Base-by-base conservation (phyloP, 2,329 filamentous ascomycete genomes). In the Escovopsis sp. region DNA sequence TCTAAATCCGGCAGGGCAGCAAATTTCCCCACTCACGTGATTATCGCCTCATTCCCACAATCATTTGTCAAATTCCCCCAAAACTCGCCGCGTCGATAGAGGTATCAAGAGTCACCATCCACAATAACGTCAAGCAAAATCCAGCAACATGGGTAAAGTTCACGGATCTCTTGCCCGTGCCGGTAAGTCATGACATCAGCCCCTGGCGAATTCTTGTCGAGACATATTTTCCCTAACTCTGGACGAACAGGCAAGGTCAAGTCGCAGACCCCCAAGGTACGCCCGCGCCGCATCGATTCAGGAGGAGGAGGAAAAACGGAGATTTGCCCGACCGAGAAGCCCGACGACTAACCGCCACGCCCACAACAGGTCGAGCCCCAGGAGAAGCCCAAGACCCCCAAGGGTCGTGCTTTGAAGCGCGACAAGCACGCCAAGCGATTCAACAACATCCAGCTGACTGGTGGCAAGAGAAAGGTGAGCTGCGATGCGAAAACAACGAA, bases 401-500 rank as follows among this genome's bases (percentile, higher is more conserved):
- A 95, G 81, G 89, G 89, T 64, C 87, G 89, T 64, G 89, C 89
- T 57, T 86, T 91, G 74, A 96, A 96, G 87, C 80, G 89, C 63
- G 80, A 93, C 66, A 80, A 78, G 67, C 95, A 95, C 79, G 94
- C 86, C 58, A 84, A 89, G 67, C 87, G 89, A 62, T 96, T 96
- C 75, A 88, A 96, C 57, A 95, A 96, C 72, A 87, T 96, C 64
- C 91, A 85, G 62, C 77, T 94, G 71, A 93, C 88, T 54, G 88
- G 87, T 68, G 89, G 89, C 73, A 96, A 96, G 88, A 78, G 89
- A 70, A 95, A 95, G 86, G 86, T 91, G 68, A 62, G 71, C 52
- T 47, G 43, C 15, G 34, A 15, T 13, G 34, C 27, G 37, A 14
- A 14, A 13, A 20, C 14, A 4, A 20, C 14, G 25, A 24, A 31